Evolutionary conservation across 495 filamentous ascomycete genomes (phyloP).

Genomic region (Aspergillus ostianus): DNA sequence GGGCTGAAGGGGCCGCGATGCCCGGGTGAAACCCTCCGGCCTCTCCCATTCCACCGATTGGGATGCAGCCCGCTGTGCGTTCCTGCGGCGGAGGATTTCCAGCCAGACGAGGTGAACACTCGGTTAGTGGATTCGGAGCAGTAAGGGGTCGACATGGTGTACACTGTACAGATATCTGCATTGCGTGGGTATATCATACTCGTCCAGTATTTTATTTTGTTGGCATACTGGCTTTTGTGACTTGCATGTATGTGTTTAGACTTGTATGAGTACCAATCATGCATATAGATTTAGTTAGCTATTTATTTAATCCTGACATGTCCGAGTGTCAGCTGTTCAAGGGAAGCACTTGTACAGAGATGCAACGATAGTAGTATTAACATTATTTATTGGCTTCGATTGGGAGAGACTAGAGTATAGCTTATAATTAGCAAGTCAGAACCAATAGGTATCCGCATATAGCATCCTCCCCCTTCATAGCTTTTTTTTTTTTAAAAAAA

Average conservation of each 20-base stretch:
- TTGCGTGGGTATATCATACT: not conserved
- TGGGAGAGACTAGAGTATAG: no score
- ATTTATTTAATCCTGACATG: not conserved
- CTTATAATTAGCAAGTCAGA: no score
- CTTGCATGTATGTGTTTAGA: not conserved
- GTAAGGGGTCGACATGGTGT: not conserved
- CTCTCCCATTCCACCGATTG: constrained; percentile 60
- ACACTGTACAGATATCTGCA: not conserved
- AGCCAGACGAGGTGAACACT: not conserved
- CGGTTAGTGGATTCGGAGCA: not conserved
- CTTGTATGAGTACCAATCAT: not conserved
- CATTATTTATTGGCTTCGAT: no score
- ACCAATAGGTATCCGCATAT: not conserved
- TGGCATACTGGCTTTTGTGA: not conserved
- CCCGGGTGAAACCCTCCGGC: constrained; percentile 36
- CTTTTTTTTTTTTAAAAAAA: no score
- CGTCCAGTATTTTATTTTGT: not conserved
- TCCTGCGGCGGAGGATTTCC: constrained; percentile 18
- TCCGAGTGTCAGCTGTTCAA: not conserved
- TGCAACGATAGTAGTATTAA: no score
- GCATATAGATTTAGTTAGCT: not conserved
- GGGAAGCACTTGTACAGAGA: no score
- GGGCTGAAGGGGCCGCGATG: constrained; percentile 40
- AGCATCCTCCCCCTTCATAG: no score
- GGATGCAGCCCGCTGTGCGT: constrained; percentile 69